Base-by-base conservation (phyloP, 805 yeast genomes). In the Cyberlindnera subsufficiens region DNA sequence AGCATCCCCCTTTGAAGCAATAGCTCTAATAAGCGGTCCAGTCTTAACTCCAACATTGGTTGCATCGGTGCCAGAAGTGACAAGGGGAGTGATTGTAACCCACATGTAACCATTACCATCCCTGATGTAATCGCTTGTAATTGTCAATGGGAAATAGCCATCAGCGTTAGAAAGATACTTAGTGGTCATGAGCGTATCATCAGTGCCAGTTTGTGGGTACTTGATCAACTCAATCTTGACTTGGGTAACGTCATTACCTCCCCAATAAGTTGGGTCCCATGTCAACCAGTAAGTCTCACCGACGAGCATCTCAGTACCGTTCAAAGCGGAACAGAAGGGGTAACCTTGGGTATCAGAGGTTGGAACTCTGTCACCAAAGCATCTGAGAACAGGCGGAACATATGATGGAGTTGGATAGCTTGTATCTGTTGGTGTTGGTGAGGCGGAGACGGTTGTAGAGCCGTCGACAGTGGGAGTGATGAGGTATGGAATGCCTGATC, bases 251-350 rank as follows among this genome's bases (percentile, higher is more conserved):
- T 61, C 63, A 18, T 49, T 43, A 27, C 69, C 66, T 27, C 65
- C 64, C 66, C 68, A 71, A 52, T 65, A 71, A 2, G 64, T 42
- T 43, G 76, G 73, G 44, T 71, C 74, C 75, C 75, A 70, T 14
- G 75, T 70, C 45, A 69, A 53, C 73, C 74, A 71, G 51, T 71
- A 71, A 8, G 71, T 70, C 54, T 71, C 72, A 32, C 74, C 75
- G 33, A 65, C 66, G n/a, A 71, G 60, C 39, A 68, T 52, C 52
- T 70, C 75, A 8, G 75, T 60, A 38, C 69, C 72, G 49, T 67
- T 65, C 11, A 43, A 42, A 11, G 61, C 59, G 17, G 70, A 56
- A 51, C 76, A 71, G 60, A 71, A 70, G 35, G 76, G 75, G 42
- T 62, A 63, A 3, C 64, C 64, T 14, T 54, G 55, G 6, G 52